Evolutionary conservation across 192 early-diverging fungal species (phyloP).

Genomic region (Phycomyces blakesleeanus): DNA sequence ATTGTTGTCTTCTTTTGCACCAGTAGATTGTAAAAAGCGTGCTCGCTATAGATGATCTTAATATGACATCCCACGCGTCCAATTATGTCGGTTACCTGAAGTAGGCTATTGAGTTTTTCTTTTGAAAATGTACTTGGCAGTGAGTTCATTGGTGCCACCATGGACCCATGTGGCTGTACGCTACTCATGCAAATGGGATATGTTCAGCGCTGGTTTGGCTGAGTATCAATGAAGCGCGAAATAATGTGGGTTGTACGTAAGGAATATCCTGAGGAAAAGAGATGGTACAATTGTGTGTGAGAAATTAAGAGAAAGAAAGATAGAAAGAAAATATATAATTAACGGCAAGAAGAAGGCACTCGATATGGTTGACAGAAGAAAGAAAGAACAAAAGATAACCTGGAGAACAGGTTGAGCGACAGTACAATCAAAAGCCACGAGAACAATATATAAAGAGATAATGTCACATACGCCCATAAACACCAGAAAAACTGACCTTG

Average conservation of each 20-base stretch:
- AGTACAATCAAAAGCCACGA: background rate
- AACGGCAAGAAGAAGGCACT: background rate
- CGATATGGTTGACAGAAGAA: background rate
- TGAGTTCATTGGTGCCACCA: conserved; percentile 5
- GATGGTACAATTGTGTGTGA: background rate
- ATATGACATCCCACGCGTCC: background rate
- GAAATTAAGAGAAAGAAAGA: background rate
- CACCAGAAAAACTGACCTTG: background rate
- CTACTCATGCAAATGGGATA: conserved; percentile 6
- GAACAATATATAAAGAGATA: background rate
- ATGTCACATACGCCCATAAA: no score
- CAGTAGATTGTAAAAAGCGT: conserved; percentile 53
- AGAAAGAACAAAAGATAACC: no score
- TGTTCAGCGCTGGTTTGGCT: conserved; percentile 2
- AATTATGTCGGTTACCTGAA: conserved; percentile 10
- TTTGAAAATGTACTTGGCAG: conserved; percentile 19
- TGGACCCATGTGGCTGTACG: conserved; percentile 2
- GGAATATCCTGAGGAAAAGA: background rate
- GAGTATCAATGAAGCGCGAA: conserved; percentile 1
- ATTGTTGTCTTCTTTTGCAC: conserved; percentile 76
- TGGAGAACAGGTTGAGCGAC: background rate
- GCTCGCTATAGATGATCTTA: conserved; percentile 22
- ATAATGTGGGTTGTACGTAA: background rate
- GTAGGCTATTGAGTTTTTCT: conserved; percentile 26
- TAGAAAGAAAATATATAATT: background rate